Percentiles rank a stretch among this genome's conserved stretches.
Evolutionary conservation across 1,284 basidiomycete genomes (phyloP).

Genomic region (Leccinum cinnamomeum): DNA sequence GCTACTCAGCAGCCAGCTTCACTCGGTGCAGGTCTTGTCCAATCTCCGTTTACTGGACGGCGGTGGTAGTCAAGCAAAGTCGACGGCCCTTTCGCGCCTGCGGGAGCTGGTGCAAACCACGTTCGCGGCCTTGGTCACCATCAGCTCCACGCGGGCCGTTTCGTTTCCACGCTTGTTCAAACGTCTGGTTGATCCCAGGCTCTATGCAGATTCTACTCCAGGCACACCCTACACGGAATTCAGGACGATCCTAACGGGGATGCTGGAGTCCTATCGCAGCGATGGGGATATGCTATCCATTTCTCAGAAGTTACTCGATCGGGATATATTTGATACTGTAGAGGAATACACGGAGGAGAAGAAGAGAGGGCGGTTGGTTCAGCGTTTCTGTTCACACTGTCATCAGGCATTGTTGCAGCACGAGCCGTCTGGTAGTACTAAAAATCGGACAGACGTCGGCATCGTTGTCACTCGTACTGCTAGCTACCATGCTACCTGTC

Average conservation of each 20-base stretch:
- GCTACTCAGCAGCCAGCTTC: constrained; percentile 79
- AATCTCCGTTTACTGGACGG: constrained; percentile 25
- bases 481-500: constrained; percentile 59
- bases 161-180: constrained; percentile 93
- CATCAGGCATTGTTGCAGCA: constrained; percentile 40
- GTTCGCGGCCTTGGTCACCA: constrained; percentile 82
- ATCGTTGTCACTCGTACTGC: constrained; percentile 61
- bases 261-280: constrained; percentile 91
- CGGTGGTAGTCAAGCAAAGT: constrained; percentile 24
- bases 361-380: constrained; percentile 52
- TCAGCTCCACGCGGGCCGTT: constrained; percentile 77
- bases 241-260: constrained; percentile 85
- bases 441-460: constrained; percentile 25
- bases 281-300: constrained; percentile 92
- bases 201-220: constrained; percentile 43
- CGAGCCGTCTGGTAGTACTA: constrained; percentile 12
- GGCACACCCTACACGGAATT: constrained; percentile 90
- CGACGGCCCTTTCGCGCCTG: constrained; percentile 47
- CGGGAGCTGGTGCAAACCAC: constrained; percentile 82
- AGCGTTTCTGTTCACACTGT: constrained; percentile 48
- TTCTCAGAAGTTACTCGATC: constrained; percentile 79
- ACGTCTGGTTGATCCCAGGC: constrained; percentile 77
- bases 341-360: constrained; percentile 53
- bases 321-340: constrained; percentile 79
- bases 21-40: constrained; percentile 73